Evolutionary conservation across 129 eudicot genomes (phyloP).

Genomic region (Artemisia argyi): DNA sequence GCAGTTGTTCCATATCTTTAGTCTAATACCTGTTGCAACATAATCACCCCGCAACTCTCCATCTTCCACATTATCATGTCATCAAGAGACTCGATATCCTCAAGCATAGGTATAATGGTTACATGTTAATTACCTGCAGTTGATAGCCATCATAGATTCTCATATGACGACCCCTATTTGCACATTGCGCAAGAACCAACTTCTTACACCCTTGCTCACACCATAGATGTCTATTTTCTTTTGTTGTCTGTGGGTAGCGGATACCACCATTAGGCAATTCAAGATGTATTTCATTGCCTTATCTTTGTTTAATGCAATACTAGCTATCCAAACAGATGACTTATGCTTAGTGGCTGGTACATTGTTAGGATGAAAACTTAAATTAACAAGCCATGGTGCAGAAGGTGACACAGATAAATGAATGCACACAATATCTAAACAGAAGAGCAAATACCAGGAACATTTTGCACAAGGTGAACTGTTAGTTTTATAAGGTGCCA

Average conservation of each 20-base stretch:
- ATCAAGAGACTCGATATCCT: not conserved
- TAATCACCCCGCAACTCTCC: not conserved
- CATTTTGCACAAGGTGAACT: constrained; percentile 8
- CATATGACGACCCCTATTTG: not conserved
- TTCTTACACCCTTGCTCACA: not conserved
- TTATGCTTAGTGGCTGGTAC: no score
- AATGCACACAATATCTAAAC: not conserved
- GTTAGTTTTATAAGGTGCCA: constrained; percentile 10
- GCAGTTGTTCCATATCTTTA: no score
- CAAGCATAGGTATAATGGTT: not conserved
- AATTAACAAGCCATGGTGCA: not conserved
- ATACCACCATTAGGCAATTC: constrained; percentile 1
- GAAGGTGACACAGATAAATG: not conserved
- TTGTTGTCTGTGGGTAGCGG: not conserved
- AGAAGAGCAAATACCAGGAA: constrained; percentile 1
- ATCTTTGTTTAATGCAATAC: not conserved
- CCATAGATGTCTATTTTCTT: not conserved
- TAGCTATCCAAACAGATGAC: not conserved
- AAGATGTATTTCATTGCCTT: not conserved
- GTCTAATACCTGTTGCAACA: not conserved
- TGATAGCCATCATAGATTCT: not conserved
- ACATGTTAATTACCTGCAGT: constrained; percentile 4
- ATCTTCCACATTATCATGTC: not conserved
- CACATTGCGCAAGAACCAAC: not conserved
- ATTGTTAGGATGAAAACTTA: no score